A percentile compares a stretch with the other conserved stretches of the same genome.
These are phyloP conservation scores for Lasiosphaeriaceae sp. DNA, from an alignment of 495 filamentous ascomycete species.

Conservation along the genomic window DNA sequence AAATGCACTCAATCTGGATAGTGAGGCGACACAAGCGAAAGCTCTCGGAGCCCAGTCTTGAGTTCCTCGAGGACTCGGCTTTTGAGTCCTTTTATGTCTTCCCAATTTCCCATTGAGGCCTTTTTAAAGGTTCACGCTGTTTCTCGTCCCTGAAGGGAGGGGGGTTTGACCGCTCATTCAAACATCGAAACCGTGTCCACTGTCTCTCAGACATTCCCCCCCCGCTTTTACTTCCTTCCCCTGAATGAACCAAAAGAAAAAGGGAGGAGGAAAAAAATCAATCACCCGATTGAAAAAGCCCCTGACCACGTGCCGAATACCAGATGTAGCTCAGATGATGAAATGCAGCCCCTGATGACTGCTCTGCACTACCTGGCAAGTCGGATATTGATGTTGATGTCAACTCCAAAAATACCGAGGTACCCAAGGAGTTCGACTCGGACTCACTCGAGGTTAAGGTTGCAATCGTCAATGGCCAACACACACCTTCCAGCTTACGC, in stretches of 20 bases:
- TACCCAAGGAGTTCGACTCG: neutral
- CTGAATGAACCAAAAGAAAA: neutral
- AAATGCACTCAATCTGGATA: neutral
- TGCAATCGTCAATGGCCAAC: too few relatives aligned
- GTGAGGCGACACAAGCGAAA: too few relatives aligned
- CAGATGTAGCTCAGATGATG: slow-evolving; percentile 9
- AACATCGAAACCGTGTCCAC: neutral
- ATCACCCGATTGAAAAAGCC: neutral
- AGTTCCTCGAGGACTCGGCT: neutral
- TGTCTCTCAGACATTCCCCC: too few relatives aligned
- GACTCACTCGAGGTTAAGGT: neutral
- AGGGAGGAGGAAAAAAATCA: neutral
- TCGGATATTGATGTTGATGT: neutral
- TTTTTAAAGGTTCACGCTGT: neutral
- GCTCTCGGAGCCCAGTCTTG: too few relatives aligned
- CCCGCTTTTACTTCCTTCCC: too few relatives aligned
- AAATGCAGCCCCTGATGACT: slow-evolving; percentile 5
- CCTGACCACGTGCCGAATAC: slow-evolving; percentile 2
- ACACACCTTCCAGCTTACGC: too few relatives aligned
- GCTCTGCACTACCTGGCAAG: neutral
- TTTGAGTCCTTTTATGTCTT: neutral
- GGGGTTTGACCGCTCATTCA: neutral
- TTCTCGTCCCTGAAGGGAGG: neutral
- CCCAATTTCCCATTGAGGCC: neutral
- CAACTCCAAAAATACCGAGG: neutral